Evolutionary conservation across 176 grass and related monocot genomes (phyloP).

Genomic region (Tillandsia leiboldiana): DNA sequence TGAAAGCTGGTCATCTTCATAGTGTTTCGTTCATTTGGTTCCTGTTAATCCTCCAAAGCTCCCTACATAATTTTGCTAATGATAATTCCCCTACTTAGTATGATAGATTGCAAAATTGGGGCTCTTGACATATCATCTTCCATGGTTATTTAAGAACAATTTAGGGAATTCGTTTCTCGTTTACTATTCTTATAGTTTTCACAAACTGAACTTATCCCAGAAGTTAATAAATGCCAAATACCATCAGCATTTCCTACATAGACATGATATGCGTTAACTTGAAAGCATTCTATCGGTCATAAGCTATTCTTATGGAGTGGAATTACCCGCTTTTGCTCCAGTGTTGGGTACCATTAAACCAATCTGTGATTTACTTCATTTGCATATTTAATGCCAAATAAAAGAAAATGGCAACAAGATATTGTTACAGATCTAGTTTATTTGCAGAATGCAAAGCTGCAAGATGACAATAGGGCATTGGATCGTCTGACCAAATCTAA

Average conservation of each 20-base stretch:
- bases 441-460: conserved; percentile 87
- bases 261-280: neutral
- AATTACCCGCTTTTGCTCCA: neutral
- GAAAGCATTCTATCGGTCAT: neutral
- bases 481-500: conserved; percentile 94
- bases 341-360: neutral
- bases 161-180: too few species aligned
- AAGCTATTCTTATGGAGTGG: neutral
- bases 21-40: neutral
- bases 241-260: neutral
- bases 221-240: too few species aligned
- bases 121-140: too few species aligned
- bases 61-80: neutral
- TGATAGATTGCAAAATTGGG: too few species aligned
- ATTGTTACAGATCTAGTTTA: conserved; percentile 1
- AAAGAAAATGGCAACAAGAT: conserved; percentile 6
- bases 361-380: neutral
- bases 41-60: neutral
- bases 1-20: neutral
- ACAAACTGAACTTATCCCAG: too few species aligned
- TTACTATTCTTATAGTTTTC: too few species aligned
- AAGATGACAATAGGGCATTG: conserved; percentile 89
- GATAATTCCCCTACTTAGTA: too few species aligned
- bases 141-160: too few species aligned
- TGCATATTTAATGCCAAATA: neutral